A percentile compares a stretch with the other conserved stretches of the same genome.
Conservation (phyloP, 352 stramenopile genomes). For the Phytopythium delawarense region DNA sequence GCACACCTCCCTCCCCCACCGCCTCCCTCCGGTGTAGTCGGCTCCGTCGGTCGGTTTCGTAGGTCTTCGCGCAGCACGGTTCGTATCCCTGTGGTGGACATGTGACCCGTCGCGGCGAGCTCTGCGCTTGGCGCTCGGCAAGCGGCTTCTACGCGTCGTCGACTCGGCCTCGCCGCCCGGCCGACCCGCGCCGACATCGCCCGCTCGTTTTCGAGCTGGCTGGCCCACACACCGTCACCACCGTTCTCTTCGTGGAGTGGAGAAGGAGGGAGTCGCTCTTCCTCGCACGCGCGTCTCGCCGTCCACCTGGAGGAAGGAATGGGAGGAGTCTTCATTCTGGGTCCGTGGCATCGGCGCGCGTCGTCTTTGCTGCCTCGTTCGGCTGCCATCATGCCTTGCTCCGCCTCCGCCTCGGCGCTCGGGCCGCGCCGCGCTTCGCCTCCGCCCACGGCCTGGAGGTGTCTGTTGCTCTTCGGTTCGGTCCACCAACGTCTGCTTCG, state of each 20-base stretch:
- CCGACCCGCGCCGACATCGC: background rate
- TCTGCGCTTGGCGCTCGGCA: background rate
- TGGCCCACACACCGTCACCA: background rate
- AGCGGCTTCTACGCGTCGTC: background rate
- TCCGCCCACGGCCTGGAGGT: background rate
- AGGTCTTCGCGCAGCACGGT: background rate
- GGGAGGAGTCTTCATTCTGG: background rate
- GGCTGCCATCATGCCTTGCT: conserved; percentile 37
- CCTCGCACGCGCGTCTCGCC: background rate
- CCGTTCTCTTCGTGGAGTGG: background rate
- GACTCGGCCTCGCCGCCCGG: background rate
- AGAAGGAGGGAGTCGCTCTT: background rate
- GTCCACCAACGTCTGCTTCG: conserved; percentile 38
- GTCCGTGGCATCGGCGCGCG: background rate
- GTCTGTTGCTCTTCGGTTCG: conserved; percentile 3
- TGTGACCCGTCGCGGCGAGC: background rate
- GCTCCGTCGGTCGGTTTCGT: background rate
- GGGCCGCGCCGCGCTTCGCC: background rate
- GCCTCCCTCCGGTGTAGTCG: conserved; percentile 1
- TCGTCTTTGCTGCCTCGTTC: conserved; percentile 6
- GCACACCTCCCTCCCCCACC: conserved; percentile 1
- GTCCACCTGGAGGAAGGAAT: conserved; percentile 10
- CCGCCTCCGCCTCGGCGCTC: conserved; percentile 8
- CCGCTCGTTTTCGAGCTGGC: background rate
- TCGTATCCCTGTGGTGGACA: background rate